phyloP scores from a whole-genome alignment of 1,284 basidiomycete species.

The Apiotrichum veenhuisii region DNA sequence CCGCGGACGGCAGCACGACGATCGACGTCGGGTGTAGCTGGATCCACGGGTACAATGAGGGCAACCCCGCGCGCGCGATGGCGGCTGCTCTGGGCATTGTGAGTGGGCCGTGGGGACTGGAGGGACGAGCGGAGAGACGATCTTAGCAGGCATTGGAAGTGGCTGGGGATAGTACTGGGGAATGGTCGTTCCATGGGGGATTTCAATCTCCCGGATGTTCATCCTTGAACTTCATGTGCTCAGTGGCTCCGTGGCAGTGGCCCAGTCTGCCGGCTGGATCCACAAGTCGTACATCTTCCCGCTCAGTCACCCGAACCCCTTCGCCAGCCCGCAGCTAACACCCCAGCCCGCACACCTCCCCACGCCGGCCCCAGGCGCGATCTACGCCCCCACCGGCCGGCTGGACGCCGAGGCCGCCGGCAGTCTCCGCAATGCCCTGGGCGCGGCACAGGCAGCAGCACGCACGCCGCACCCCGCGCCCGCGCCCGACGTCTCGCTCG shows the following conservation, averaged over 20 bases:
- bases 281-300: too few relatives aligned
- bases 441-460: slow-evolving; percentile 33
- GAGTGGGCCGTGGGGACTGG: slow-evolving; percentile 9
- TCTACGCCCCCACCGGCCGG: slow-evolving; percentile 41
- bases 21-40: slow-evolving; percentile 54
- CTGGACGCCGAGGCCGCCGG: slow-evolving; percentile 22
- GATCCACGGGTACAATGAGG: slow-evolving; percentile 54
- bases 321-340: not conserved
- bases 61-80: slow-evolving; percentile 50
- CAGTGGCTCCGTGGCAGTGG: too few relatives aligned
- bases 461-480: slow-evolving; percentile 37
- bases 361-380: slow-evolving; percentile 34
- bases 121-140: too few relatives aligned
- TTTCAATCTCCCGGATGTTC: too few relatives aligned
- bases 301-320: too few relatives aligned
- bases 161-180: too few relatives aligned
- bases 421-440: slow-evolving; percentile 30
- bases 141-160: too few relatives aligned
- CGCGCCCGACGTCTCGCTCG: slow-evolving; percentile 30
- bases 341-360: slow-evolving; percentile 36
- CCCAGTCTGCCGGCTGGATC: too few relatives aligned
- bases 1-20: slow-evolving; percentile 11
- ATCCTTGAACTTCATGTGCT: too few relatives aligned
- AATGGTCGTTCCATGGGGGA: too few relatives aligned
- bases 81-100: slow-evolving; percentile 49